Base-by-base conservation (phyloP, 1,284 basidiomycete genomes). In the Porogramme epimiltina region DNA sequence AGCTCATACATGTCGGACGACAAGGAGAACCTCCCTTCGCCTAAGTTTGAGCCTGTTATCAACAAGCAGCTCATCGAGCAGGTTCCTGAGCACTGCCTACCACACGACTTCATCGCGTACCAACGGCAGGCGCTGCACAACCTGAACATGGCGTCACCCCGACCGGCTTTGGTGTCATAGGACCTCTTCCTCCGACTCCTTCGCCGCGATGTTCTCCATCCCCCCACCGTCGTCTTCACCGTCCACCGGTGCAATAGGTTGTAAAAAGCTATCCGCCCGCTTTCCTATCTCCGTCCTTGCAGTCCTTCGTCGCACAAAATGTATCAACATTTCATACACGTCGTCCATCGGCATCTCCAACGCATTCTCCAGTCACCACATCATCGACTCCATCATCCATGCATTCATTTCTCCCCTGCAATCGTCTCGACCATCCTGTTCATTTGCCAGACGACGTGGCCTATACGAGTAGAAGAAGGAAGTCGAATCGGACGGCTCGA, bases 81-180 rank as follows among this genome's bases (percentile, higher is more conserved):
- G 47, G 72, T 82, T 22, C 82, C 86, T 38, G 88, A 90, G 52
- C 86, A 91, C 65, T 89, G 78, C 67, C 78, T 89, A 52, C 85
- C 89, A 2, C 86, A 89, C 66, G 89, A 91, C 72, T 89, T 85
- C 66, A 84, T 90, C 60, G 71, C 79, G 37, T 86, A 87, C 67
- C 82, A 87, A 66, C 85, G 88, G 38, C 79, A 81, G 47, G 86
- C 82, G 56, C 80, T 91, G 44, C 87, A 89, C 67, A 86, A 77
- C 66, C 77, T 78, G 64, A 82, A 82, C 60, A 67, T 71, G 56
- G 70, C 75, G 44, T 82, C 83, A 16, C 81, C 83, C n/a, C 77
- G 80, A 56, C 51, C 34, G 8, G 71, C 80, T 58, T 73, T 84
- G 67, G 80, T 82, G 60, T 77, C 81, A 77, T 88, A 82, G 72